Conservation (phyloP, 192 early-diverging fungal species). For the Irineochytrium annulatum region DNA sequence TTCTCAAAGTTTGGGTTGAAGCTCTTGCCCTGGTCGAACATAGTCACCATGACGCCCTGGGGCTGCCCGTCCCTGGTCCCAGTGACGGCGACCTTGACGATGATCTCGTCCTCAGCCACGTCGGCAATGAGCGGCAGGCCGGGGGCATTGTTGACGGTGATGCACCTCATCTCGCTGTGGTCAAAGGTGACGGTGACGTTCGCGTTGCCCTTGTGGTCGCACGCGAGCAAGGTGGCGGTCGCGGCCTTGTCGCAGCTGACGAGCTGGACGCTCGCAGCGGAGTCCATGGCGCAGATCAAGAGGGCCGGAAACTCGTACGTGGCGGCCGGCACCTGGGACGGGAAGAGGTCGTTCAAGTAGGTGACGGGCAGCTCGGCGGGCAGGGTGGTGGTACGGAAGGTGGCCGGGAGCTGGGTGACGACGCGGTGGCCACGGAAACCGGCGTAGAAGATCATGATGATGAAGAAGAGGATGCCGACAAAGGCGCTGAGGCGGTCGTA, state of each 20-base stretch:
- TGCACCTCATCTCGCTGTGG: constrained; percentile 24
- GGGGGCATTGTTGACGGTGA: constrained; percentile 33
- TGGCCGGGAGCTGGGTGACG: constrained; percentile 47
- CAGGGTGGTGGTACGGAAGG: constrained; percentile 34
- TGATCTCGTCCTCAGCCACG: constrained; percentile 24
- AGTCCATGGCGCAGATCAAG: constrained; percentile 34
- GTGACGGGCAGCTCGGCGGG: constrained; percentile 33
- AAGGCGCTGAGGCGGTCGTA: constrained; percentile 27
- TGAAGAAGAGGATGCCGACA: constrained; percentile 33
- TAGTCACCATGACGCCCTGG: constrained; percentile 22
- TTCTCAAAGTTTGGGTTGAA: constrained; percentile 29
- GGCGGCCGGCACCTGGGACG: constrained; percentile 29
- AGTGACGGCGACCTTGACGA: constrained; percentile 13
- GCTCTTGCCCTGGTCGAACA: constrained; percentile 24
- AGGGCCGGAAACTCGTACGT: constrained; percentile 48
- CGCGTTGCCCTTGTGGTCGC: constrained; percentile 18
- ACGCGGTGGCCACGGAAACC: constrained; percentile 41
- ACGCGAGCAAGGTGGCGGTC: constrained; percentile 10
- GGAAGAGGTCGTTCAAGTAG: constrained; percentile 36
- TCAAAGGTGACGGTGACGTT: constrained; percentile 18
- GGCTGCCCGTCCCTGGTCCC: constrained; percentile 15
- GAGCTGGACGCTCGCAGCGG: constrained; percentile 11
- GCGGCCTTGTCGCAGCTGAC: constrained; percentile 13
- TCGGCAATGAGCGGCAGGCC: constrained; percentile 21
- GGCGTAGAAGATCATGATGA: constrained; percentile 45